Base-by-base conservation (phyloP, 208 protist species). In the Wallacemonas sp. region DNA sequence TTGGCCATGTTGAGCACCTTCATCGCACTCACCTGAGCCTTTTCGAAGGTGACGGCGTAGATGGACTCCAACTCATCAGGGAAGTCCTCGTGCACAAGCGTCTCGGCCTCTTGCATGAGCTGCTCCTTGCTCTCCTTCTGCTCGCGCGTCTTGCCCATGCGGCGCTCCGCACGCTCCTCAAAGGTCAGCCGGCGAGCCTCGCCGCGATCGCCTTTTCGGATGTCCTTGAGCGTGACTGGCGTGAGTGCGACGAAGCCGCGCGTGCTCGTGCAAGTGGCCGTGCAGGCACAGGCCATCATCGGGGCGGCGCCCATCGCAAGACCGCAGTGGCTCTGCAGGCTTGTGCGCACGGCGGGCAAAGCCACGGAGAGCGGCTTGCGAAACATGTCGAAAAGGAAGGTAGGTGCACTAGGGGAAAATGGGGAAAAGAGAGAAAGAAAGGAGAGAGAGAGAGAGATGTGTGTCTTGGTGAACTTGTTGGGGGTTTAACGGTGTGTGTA, bases 1-100 rank as follows among this genome's bases (percentile, higher is more conserved):
- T 91, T 93, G 42, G 82, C 86, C 84, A 95, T 91, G 72, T 95
- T 95, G 26, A 95, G 55, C 44, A 95, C 87, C 64, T 93, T 92
- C 82, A 93, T 89, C 31, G 87, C 81, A 46, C 73, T 83, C 62
- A 91, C 76, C 72, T 89, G 90, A n/a, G 86, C 84, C 69, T 82
- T 82, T 50, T 93, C 89, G 22, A 82, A 74, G 1, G 77, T 69
- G 33, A 86, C 76, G 25, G 54, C 66, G 57, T 80, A 93, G 39
- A 92, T 72, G 2, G 73, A 61, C 52, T 92, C 77, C 1, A 95
- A 77, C 50, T 93, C 86, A 5, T 77, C 81, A 1, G 89, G 89
- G 32, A 95, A 88, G 68, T 95, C 89, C 41, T 84, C 77, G 11
- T 79, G 59, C 8, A 93, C 81, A 33, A 92, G 65, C 20, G 57